Conservation (phyloP, 495 filamentous ascomycete species). For the Xylaria palmicola region DNA sequence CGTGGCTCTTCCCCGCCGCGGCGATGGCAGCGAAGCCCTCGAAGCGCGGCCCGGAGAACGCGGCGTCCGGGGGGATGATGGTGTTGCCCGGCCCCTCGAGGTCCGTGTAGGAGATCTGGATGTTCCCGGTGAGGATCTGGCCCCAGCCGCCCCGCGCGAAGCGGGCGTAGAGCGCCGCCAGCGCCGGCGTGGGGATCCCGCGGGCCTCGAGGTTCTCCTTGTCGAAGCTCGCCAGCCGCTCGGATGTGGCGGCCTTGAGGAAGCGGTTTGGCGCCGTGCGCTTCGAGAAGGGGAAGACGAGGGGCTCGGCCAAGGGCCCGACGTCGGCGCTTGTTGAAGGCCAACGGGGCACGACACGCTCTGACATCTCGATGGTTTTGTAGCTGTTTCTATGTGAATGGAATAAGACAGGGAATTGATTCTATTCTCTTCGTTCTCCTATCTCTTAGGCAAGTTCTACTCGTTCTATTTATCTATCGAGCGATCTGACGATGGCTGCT, state of each 20-base stretch:
- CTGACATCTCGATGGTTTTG: neutral
- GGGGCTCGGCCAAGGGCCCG: constrained; percentile 51
- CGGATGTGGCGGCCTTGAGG: constrained; percentile 65
- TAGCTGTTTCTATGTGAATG: neutral
- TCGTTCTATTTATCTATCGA: neutral
- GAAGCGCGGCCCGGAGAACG: constrained; percentile 54
- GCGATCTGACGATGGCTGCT: neutral
- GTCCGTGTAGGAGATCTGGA: constrained; percentile 60
- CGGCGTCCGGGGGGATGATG: constrained; percentile 51
- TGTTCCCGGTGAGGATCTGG: constrained; percentile 60
- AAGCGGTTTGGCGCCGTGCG: constrained; percentile 58
- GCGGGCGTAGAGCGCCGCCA: constrained; percentile 57
- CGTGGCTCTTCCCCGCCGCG: constrained; percentile 48
- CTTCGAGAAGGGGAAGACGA: constrained; percentile 58
- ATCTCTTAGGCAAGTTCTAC: neutral
- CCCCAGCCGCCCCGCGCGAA: constrained; percentile 62
- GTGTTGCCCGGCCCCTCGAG: constrained; percentile 58
- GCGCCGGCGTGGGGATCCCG: constrained; percentile 56
- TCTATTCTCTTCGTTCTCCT: neutral
- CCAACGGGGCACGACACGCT: neutral
- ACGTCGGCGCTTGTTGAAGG: constrained; percentile 31
- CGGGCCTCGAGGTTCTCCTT: constrained; percentile 26
- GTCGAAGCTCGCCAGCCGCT: constrained; percentile 55
- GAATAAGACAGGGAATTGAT: neutral
- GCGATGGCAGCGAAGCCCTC: constrained; percentile 57